Percentiles rank a stretch among this genome's conserved stretches.
phyloP scores from a whole-genome alignment of 2,329 filamentous ascomycete species.

The Massarina eburnea region DNA sequence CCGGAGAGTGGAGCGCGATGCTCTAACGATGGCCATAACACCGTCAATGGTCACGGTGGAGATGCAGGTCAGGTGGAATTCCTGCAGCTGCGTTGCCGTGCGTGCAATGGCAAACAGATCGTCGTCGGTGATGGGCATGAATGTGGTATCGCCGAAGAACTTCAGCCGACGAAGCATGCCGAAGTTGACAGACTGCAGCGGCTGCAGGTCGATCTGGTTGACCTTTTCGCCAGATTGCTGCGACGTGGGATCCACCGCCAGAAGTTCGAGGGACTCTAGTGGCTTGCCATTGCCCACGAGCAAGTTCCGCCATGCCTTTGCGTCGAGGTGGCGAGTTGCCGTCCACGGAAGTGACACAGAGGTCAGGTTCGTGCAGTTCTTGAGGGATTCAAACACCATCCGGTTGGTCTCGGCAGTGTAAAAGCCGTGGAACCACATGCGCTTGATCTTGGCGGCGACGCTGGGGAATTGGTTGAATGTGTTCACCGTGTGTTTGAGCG shows the following conservation, averaged over 20 bases:
- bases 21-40: slow-evolving; percentile 55
- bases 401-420: slow-evolving; percentile 54
- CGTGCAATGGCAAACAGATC: slow-evolving; percentile 54
- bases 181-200: slow-evolving; percentile 54
- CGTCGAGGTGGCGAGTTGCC: slow-evolving; percentile 51
- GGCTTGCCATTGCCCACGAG: slow-evolving; percentile 48
- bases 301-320: slow-evolving; percentile 52
- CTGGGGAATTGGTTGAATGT: slow-evolving; percentile 50
- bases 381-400: slow-evolving; percentile 52
- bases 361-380: slow-evolving; percentile 50
- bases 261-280: slow-evolving; percentile 55
- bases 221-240: slow-evolving; percentile 45
- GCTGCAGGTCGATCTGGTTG: slow-evolving; percentile 47
- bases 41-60: slow-evolving; percentile 56
- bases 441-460: slow-evolving; percentile 52
- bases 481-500: slow-evolving; percentile 50
- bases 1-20: slow-evolving; percentile 51
- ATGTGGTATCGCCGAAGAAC: slow-evolving; percentile 56
- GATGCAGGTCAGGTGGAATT: slow-evolving; percentile 57
- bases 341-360: slow-evolving; percentile 57
- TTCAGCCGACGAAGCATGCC: slow-evolving; percentile 54
- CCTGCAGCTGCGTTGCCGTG: slow-evolving; percentile 54
- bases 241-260: slow-evolving; percentile 52
- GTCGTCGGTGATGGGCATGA: slow-evolving; percentile 54
- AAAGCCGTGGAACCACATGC: slow-evolving; percentile 59